Conservation (phyloP, 495 filamentous ascomycete species). For the Annulohypoxylon nitens region DNA sequence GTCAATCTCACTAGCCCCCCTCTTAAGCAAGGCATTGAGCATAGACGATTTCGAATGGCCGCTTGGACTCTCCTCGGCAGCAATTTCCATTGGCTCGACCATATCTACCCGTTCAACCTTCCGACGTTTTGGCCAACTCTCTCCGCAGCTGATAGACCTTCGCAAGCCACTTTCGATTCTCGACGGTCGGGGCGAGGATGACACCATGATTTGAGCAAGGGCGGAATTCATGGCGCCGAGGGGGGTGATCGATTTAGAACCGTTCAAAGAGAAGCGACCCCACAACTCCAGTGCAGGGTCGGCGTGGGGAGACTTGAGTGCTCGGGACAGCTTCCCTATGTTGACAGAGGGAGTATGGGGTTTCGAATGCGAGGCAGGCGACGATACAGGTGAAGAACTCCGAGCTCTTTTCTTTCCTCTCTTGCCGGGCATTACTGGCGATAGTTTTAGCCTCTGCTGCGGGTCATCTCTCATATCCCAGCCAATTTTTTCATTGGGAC, state of each 20-base stretch:
- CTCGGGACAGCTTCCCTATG: conserved; percentile 66
- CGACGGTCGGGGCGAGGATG: conserved; percentile 77
- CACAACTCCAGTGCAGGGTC: conserved; percentile 90
- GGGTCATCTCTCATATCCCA: conserved; percentile 56
- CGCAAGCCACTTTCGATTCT: conserved; percentile 67
- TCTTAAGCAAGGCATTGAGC: conserved; percentile 60
- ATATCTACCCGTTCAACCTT: conserved; percentile 56
- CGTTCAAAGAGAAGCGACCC: conserved; percentile 75
- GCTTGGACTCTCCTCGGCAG: conserved; percentile 40
- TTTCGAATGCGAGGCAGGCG: conserved; percentile 62
- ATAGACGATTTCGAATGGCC: conserved; percentile 63
- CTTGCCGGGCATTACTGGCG: conserved; percentile 61
- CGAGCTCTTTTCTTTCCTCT: conserved; percentile 77
- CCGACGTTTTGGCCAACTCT: conserved; percentile 73
- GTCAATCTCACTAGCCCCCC: conserved; percentile 57
- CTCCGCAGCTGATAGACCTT: conserved; percentile 80
- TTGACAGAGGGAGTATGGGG: conserved; percentile 51
- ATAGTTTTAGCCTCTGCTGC: conserved; percentile 58
- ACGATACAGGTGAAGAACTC: conserved; percentile 85
- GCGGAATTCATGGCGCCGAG: conserved; percentile 60
- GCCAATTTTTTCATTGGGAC: conserved; percentile 58
- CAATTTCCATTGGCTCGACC: conserved; percentile 26
- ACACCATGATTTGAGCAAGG: conserved; percentile 73
- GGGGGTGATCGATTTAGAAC: conserved; percentile 50
- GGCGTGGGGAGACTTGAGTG: conserved; percentile 78